Conservation (phyloP, 1,284 basidiomycete species). For the Xerocomus amazonicus region DNA sequence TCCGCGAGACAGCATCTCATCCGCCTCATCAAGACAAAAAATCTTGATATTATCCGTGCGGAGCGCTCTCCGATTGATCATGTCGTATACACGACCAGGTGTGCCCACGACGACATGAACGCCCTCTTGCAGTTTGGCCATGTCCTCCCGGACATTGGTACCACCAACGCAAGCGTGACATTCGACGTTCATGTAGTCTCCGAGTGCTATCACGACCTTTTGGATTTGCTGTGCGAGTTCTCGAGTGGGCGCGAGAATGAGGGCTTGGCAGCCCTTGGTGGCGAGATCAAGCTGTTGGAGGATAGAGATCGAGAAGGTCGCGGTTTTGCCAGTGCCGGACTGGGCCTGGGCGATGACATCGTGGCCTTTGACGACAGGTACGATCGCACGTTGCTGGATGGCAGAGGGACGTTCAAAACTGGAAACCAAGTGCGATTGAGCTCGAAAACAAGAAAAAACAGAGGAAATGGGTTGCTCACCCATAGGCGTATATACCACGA, state of each 20-base stretch:
- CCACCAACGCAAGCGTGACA: conserved; percentile 99
- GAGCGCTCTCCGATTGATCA: conserved; percentile 93
- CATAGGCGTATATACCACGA: conserved; percentile 98
- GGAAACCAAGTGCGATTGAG: conserved; percentile 31
- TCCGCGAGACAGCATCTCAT: conserved; percentile 95
- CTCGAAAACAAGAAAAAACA: conserved; percentile 29
- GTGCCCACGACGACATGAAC: conserved; percentile 97
- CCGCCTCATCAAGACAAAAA: conserved; percentile 96
- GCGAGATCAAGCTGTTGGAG: conserved; percentile 93
- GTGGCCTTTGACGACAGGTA: conserved; percentile 93
- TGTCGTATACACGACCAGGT: conserved; percentile 97
- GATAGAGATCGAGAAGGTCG: conserved; percentile 93
- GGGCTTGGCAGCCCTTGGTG: conserved; percentile 91
- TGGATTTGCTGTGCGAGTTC: conserved; percentile 98
- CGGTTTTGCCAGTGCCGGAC: conserved; percentile 99
- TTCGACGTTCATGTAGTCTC: conserved; percentile 99
- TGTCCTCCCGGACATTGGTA: conserved; percentile 96
- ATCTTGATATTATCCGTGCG: conserved; percentile 98
- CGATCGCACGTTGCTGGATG: conserved; percentile 96
- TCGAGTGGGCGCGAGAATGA: conserved; percentile 91
- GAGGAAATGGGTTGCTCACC: conserved; percentile 51
- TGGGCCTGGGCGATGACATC: conserved; percentile 99
- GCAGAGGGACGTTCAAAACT: conserved; percentile 99
- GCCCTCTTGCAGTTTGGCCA: conserved; percentile 95
- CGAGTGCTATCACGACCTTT: conserved; percentile 91